Evolutionary conservation across 2,329 filamentous ascomycete genomes (phyloP), one percentile per base, ranked within the genome.

Genomic region (Daldinia sp.): DNA sequence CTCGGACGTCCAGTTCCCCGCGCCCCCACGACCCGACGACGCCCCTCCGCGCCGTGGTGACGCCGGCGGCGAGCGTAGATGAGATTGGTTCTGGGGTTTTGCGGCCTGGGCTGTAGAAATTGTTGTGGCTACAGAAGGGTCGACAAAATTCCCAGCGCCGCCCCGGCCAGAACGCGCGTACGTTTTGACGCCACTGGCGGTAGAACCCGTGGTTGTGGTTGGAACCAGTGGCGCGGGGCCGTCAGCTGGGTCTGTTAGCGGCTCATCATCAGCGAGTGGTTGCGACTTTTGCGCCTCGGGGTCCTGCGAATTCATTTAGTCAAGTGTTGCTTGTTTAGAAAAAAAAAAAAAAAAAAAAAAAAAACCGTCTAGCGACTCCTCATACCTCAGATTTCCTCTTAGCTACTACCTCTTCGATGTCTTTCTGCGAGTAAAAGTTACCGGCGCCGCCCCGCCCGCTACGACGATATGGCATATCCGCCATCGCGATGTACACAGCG

Each of bases 361-460:
- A 29, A 23, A 6, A 6, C 7, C 3, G 6, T 11, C 15, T 29
- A 3, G 67, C 71, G 27, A n/a, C n/a, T n/a, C n/a, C n/a, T n/a
- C n/a, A n/a, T 53, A 73, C 71, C 68, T 71, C 63, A 17, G 54
- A 23, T 32, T 67, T 57, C 10, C 39, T 66, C 58, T 64, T 68
- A 15, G 68, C 78, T 57, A 68, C 78, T 57, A 73, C 78, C 27
- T 83, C 80, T 25, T 85, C 79, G 23, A 83, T 74, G 60, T 86
- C 81, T 67, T 82, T 79, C 65, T 83, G 80, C 71, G 79, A 79
- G 70, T 82, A 82, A 73, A 83, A 88, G 75, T 90, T 90, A 53
- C 87, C 87, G 4, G 87, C 87, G 50, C 87, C 87, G 55, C 87
- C 87, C 49, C 87, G 84, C 58, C 87, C 87, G 39, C 83, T 80